Evolutionary conservation across 1,284 basidiomycete genomes (phyloP).

Genomic region (Earliella scabrosa): DNA sequence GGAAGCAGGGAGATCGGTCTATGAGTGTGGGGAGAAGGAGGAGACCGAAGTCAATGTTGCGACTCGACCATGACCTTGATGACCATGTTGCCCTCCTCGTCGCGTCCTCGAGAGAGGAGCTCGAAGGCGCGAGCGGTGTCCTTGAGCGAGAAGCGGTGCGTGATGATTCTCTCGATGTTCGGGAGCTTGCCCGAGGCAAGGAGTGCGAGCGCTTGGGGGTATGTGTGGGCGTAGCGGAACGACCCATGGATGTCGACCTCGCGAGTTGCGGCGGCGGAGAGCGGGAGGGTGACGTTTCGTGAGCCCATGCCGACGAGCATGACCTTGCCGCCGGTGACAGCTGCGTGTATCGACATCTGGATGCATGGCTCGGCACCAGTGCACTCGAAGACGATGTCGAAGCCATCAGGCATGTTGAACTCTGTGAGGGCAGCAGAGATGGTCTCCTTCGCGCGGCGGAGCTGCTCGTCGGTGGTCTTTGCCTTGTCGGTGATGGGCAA

Average conservation of each 20-base stretch:
- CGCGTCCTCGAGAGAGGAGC: conserved; percentile 74
- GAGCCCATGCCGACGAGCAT: conserved; percentile 97
- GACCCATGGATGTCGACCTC: conserved; percentile 95
- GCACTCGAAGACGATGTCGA: conserved; percentile 94
- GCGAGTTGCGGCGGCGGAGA: conserved; percentile 80
- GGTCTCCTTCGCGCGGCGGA: conserved; percentile 69
- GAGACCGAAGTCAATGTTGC: conserved; percentile 13
- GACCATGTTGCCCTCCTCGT: conserved; percentile 79
- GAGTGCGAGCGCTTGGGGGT: conserved; percentile 82
- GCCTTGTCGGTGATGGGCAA: conserved; percentile 56
- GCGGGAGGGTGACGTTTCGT: conserved; percentile 81
- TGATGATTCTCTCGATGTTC: conserved; percentile 78
- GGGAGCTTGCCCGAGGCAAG: conserved; percentile 67
- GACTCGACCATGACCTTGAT: conserved; percentile 83
- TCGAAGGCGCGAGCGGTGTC: conserved; percentile 80
- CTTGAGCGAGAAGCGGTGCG: conserved; percentile 75
- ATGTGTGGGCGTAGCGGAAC: conserved; percentile 90
- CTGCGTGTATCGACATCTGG: conserved; percentile 85
- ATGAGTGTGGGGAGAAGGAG: conserved; percentile 1
- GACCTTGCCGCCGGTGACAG: conserved; percentile 84
- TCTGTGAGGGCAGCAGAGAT: conserved; percentile 56
- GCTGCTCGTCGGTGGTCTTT: conserved; percentile 64
- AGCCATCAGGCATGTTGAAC: conserved; percentile 75
- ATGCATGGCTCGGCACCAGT: conserved; percentile 92
- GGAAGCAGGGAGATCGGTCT: neutral